Evolutionary conservation across 768 basidiomycete genomes (phyloP).

Genomic region (Lentinula aciculospora): DNA sequence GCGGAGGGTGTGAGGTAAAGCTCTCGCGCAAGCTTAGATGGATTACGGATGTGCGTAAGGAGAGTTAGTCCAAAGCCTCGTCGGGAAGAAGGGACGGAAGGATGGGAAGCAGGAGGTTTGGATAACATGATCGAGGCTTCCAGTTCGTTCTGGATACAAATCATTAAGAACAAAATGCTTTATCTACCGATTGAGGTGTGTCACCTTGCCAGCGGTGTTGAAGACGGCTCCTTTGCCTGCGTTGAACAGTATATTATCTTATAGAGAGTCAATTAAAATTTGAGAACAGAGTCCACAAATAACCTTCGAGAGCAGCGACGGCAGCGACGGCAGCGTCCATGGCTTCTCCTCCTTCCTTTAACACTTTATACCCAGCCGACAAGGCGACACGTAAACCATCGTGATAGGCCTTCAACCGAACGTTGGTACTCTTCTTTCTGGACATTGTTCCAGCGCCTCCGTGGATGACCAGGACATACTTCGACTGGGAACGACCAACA

Average conservation of each 20-base stretch:
- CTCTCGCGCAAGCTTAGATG: conserved; percentile 62
- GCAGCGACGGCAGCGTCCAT: conserved; percentile 80
- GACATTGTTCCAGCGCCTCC: conserved; percentile 76
- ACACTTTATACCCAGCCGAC: conserved; percentile 54
- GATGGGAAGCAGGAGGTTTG: conserved; percentile 62
- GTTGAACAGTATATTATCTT: conserved; percentile 78
- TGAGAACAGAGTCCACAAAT: conserved; percentile 3
- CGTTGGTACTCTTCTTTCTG: conserved; percentile 49
- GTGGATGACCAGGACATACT: conserved; percentile 57
- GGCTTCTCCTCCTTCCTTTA: conserved; percentile 67
- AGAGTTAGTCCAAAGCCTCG: conserved; percentile 64
- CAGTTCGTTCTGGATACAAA: conserved; percentile 61
- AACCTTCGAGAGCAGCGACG: conserved; percentile 69
- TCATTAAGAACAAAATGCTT: not conserved
- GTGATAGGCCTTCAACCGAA: conserved; percentile 54
- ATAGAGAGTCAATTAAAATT: not conserved
- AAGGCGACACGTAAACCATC: conserved; percentile 50
- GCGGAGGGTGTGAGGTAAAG: conserved; percentile 63
- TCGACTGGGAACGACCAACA: not conserved
- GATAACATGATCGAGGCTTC: conserved; percentile 81
- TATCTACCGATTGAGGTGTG: not conserved
- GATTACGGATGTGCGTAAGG: conserved; percentile 63
- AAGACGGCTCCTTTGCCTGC: conserved; percentile 79
- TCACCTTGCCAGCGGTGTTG: conserved; percentile 75
- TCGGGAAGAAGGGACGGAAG: conserved; percentile 50